Conservation (phyloP, 768 basidiomycete genomes). For the Nidularia pulvinata region DNA sequence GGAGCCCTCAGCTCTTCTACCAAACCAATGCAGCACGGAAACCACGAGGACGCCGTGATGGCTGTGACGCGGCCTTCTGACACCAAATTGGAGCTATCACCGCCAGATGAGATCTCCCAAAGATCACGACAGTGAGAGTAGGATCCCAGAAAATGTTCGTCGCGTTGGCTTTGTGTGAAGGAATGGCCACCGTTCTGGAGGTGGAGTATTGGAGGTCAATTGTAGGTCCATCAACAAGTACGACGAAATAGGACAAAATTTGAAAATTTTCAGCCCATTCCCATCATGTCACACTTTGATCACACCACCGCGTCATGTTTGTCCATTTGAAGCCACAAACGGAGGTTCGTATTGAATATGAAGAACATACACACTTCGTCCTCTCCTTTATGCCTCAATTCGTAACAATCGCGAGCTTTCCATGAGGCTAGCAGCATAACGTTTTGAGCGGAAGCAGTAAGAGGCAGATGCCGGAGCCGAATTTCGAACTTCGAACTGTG, state of each 20-base stretch:
- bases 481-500: no score
- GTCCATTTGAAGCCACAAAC: no score
- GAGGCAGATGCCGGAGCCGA: no score
- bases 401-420: no score
- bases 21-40: not conserved
- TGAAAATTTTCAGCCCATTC: slow-evolving; percentile 14
- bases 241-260: slow-evolving; percentile 6
- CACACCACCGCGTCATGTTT: slow-evolving; percentile 19
- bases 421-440: no score
- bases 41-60: not conserved
- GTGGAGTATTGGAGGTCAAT: not conserved
- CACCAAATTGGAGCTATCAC: not conserved
- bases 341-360: no score
- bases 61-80: not conserved
- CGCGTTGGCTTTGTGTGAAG: not conserved
- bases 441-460: no score
- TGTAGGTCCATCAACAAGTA: slow-evolving; percentile 1
- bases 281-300: slow-evolving; percentile 15
- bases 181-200: not conserved
- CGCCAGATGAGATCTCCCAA: not conserved
- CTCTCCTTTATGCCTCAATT: no score
- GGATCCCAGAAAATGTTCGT: not conserved
- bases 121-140: not conserved
- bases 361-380: no score
- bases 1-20: not conserved